A percentile compares a stretch with the other conserved stretches of the same genome.
These are phyloP conservation scores for Zalerion maritima DNA, from an alignment of 495 filamentous ascomycete genomes.

Conservation along the genomic window DNA sequence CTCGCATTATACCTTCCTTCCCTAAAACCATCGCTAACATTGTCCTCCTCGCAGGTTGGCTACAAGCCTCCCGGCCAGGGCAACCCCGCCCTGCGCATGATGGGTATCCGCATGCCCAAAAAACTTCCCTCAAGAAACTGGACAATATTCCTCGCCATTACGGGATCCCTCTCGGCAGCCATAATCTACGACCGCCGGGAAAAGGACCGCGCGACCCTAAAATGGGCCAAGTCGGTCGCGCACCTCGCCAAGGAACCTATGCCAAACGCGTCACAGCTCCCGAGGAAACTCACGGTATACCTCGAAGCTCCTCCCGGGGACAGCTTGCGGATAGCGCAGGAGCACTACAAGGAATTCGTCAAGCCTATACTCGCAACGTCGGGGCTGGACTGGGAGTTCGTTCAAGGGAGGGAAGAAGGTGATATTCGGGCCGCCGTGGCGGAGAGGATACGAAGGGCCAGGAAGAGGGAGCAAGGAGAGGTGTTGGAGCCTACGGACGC, in stretches of 20 bases:
- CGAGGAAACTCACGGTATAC: constrained; percentile 75
- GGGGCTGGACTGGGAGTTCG: constrained; percentile 84
- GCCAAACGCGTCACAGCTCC: constrained; percentile 46
- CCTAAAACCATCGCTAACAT: constrained; percentile 3
- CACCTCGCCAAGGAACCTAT: constrained; percentile 70
- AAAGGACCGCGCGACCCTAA: constrained; percentile 65
- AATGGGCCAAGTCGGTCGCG: constrained; percentile 79
- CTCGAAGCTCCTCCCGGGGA: constrained; percentile 76
- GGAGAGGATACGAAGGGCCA: constrained; percentile 57
- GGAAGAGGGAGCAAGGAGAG: constrained; percentile 41
- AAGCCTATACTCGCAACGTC: constrained; percentile 86
- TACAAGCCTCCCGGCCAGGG: constrained; percentile 35
- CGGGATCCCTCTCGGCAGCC: constrained; percentile 58
- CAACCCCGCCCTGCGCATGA: constrained; percentile 60
- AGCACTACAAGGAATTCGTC: constrained; percentile 90
- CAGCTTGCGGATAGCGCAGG: constrained; percentile 63
- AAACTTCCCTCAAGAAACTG: constrained; percentile 94
- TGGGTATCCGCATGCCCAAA: constrained; percentile 68
- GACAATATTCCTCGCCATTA: constrained; percentile 82
- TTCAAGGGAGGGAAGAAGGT: constrained; percentile 80
- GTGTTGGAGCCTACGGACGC: constrained; percentile 33
- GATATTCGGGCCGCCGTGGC: constrained; percentile 73
- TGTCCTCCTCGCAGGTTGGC: constrained; percentile 14
- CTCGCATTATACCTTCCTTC: constrained; percentile 3
- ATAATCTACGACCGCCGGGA: constrained; percentile 83